Percentiles rank a stretch among this genome's conserved stretches.
Conservation (phyloP, 2,329 filamentous ascomycete species). For the Teratosphaeria pseudoeucalypti region DNA sequence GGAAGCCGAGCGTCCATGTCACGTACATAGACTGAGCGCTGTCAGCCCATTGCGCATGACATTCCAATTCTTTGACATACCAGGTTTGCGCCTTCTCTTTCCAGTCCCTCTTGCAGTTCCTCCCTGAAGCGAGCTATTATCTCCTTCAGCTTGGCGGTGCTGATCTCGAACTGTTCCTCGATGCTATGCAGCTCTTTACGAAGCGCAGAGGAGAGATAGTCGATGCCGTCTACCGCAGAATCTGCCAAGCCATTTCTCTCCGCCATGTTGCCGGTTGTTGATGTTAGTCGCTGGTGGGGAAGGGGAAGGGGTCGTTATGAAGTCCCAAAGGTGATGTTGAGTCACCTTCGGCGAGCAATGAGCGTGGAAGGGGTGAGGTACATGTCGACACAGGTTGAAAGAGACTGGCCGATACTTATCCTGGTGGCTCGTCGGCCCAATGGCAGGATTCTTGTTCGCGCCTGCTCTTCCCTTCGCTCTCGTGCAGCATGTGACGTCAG, state of each 20-base stretch:
- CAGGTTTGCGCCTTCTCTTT: constrained; percentile 6
- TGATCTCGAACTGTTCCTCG: constrained; percentile 69
- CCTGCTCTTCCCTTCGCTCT: not conserved
- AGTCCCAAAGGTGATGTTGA: not conserved
- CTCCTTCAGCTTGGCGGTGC: constrained; percentile 65
- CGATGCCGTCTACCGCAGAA: constrained; percentile 1
- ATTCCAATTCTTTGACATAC: not conserved
- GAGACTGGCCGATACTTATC: not conserved
- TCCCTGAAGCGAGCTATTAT: constrained; percentile 76
- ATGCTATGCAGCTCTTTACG: constrained; percentile 66
- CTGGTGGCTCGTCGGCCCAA: not conserved
- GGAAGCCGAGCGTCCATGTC: constrained; percentile 90
- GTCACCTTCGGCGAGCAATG: not conserved
- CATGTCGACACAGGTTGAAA: not conserved
- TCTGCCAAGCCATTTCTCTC: not conserved
- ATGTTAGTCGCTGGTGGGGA: not conserved
- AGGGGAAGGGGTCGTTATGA: not conserved
- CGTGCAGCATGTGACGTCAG: not conserved
- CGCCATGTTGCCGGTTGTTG: not conserved
- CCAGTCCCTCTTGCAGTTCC: constrained; percentile 65
- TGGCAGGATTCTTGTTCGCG: not conserved
- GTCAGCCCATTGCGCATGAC: not conserved
- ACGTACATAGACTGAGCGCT: constrained; percentile 86
- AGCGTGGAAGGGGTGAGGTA: not conserved
- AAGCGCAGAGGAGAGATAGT: constrained; percentile 40